Conservation (phyloP, 2,329 filamentous ascomycete genomes). For the Sporothrix phasma region DNA sequence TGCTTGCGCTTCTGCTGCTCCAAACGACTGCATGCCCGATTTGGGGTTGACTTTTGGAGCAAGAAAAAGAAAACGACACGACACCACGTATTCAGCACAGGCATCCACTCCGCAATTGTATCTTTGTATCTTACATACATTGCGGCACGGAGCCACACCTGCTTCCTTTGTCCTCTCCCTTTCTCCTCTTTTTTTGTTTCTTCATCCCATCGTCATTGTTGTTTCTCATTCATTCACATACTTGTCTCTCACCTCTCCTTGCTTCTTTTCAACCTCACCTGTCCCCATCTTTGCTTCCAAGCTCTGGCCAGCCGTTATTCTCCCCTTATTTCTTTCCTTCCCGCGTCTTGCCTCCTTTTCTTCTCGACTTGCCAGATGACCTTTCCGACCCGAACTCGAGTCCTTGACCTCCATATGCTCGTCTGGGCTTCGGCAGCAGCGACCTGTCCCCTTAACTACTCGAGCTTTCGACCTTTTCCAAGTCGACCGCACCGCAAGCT, state of each 20-base stretch:
- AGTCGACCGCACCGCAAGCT: neutral
- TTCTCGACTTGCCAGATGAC: neutral
- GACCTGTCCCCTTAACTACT: neutral
- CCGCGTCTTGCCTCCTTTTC: neutral
- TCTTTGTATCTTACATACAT: neutral
- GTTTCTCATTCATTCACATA: neutral
- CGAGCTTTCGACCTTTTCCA: neutral
- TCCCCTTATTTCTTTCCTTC: neutral
- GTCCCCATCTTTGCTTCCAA: neutral
- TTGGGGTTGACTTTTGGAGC: neutral
- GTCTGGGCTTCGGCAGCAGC: neutral
- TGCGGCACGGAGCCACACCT: neutral
- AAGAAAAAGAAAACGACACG: neutral
- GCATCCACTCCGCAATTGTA: neutral
- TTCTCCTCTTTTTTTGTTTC: neutral
- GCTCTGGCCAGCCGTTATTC: neutral
- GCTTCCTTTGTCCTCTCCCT: neutral
- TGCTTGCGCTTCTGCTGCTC: neutral
- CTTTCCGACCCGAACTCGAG: neutral
- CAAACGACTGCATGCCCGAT: neutral
- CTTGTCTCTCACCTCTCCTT: too few relatives aligned
- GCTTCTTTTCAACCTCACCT: neutral
- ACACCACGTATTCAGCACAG: neutral
- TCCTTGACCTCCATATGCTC: neutral
- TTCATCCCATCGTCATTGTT: neutral